Conservation (phyloP, 2,329 filamentous ascomycete genomes). For the Madurella mycetomatis region DNA sequence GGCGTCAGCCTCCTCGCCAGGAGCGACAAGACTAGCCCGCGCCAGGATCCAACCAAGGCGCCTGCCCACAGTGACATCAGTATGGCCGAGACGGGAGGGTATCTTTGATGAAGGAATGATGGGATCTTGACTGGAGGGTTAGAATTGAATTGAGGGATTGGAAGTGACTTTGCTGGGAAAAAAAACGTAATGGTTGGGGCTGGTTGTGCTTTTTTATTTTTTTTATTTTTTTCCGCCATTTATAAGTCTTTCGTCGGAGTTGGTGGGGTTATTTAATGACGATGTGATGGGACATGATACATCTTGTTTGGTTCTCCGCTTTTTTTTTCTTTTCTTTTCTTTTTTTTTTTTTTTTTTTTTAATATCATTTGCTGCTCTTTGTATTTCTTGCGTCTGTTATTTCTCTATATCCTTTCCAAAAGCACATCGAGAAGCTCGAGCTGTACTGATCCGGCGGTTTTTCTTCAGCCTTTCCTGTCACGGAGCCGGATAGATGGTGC, state of each 20-base stretch:
- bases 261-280: neutral
- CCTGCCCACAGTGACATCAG: slow-evolving; percentile 32
- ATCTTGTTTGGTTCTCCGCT: neutral
- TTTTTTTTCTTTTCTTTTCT: neutral
- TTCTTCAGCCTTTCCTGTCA: too few species aligned
- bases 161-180: neutral
- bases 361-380: neutral
- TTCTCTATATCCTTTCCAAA: too few species aligned
- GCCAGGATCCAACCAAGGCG: neutral
- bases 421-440: too few species aligned
- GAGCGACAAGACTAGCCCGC: slow-evolving; percentile 5
- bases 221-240: neutral
- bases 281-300: neutral
- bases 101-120: slow-evolving; percentile 8
- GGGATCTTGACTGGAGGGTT: neutral
- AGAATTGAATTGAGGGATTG: neutral
- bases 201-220: neutral
- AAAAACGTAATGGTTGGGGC: neutral
- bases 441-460: too few species aligned
- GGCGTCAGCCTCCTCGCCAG: slow-evolving; percentile 36
- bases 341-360: neutral
- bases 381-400: too few species aligned
- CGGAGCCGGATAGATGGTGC: too few species aligned
- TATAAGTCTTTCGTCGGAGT: neutral
- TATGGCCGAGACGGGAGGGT: slow-evolving; percentile 27